phyloP scores from a whole-genome alignment of 2,329 filamentous ascomycete species.

The Chaetomium sp. region DNA sequence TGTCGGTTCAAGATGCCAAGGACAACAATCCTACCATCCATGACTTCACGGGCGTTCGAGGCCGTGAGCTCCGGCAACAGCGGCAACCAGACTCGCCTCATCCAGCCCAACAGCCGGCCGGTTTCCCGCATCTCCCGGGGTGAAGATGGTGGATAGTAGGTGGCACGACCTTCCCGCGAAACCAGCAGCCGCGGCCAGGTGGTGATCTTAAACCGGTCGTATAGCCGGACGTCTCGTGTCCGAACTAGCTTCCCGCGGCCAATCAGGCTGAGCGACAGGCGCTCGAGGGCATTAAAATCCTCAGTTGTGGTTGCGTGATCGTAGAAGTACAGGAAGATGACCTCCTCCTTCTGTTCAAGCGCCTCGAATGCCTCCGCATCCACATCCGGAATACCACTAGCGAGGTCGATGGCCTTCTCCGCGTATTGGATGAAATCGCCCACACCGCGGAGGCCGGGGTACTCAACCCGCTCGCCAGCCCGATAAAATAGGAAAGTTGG shows the following conservation, averaged over 20 bases:
- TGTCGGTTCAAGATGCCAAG: conserved; percentile 80
- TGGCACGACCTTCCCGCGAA: conserved; percentile 79
- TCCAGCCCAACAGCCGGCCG: conserved; percentile 76
- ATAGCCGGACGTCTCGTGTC: conserved; percentile 70
- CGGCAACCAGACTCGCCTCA: conserved; percentile 92
- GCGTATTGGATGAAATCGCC: conserved; percentile 86
- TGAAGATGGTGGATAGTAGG: conserved; percentile 80
- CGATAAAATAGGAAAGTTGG: conserved; percentile 92
- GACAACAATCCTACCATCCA: conserved; percentile 92
- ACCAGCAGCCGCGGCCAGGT: conserved; percentile 95
- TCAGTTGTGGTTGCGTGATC: conserved; percentile 90
- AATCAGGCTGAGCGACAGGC: conserved; percentile 79
- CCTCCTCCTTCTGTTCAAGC: conserved; percentile 87
- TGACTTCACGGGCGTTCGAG: conserved; percentile 86
- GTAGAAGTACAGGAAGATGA: conserved; percentile 97
- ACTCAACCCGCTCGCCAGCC: conserved; percentile 85
- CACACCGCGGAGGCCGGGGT: conserved; percentile 82
- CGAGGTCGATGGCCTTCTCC: conserved; percentile 75
- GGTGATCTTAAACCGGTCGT: conserved; percentile 83
- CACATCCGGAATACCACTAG: conserved; percentile 72
- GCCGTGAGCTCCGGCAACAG: conserved; percentile 91
- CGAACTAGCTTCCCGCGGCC: conserved; percentile 91
- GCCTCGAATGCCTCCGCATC: conserved; percentile 68
- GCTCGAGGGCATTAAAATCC: conserved; percentile 83
- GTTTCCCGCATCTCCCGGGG: conserved; percentile 91